Base-by-base conservation (phyloP, 495 filamentous ascomycete species). In the Penicillium canariense region DNA sequence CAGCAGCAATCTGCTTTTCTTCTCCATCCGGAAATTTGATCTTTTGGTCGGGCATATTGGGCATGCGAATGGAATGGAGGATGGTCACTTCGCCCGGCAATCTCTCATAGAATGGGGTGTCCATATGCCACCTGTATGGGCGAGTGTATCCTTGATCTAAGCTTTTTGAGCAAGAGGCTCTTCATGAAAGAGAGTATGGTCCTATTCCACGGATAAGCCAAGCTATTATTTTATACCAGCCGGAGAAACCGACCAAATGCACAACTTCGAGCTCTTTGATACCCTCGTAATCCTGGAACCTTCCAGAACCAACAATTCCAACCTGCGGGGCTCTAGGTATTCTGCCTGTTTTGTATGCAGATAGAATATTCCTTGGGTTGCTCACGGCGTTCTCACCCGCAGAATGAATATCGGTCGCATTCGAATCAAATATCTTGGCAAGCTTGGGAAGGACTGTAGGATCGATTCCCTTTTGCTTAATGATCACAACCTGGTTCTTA, bases 331-430 rank as follows among this genome's bases (percentile, higher is more conserved):
- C 53, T n/a, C 25, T 50, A 9, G 53, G 57, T 30, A 60, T 60
- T 44, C 57, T 43, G 3, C 51, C 51, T 11, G 57, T 46, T 35
- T 60, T 55, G 32, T 55, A 60, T n/a, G 52, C 51, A 7, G 57
- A 60, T 10, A 60, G 23, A 15, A 60, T 55, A 23, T 60, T 55
- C 27, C 39, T 51, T 15, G 52, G 57, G 27, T 60, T 39, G 17
- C 52, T 55, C 4, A 60, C 51, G 11, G 57, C 52, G 40, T 60
- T 60, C 44, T 55, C 52, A 6, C 51, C 57, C 3, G 52, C 57
- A 1, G 53, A 55, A 17, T 55, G 53, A 26, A 55, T 31, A 26
- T 55, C 52, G n/a, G 57, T 55, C 1, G 57, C 47, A n/a, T 38
- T 51, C 5, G 57, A 40, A 18, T 55, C 57, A 22, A 60, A 60